Conservation (phyloP, 2,329 filamentous ascomycete genomes). For the Claviceps sp. region DNA sequence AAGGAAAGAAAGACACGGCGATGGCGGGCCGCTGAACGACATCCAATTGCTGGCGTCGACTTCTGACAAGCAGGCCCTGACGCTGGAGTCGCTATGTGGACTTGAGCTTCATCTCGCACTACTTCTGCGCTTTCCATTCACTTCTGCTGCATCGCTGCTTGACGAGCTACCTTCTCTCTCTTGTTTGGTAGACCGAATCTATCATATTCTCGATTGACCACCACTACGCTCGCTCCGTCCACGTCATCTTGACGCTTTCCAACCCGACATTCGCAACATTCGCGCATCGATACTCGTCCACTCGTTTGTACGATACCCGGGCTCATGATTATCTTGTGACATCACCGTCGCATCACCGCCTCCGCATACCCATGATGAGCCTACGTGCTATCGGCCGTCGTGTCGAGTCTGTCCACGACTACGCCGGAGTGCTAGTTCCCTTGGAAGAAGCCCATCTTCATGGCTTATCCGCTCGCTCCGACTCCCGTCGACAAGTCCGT, state of each 20-base stretch:
- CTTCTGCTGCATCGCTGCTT: too few species aligned
- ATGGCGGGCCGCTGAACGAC: background rate
- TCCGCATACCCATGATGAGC: conserved; percentile 12
- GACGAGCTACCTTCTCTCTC: too few species aligned
- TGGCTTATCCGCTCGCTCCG: conserved; percentile 36
- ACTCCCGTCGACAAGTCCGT: conserved; percentile 13
- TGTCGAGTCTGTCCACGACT: conserved; percentile 35
- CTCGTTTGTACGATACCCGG: background rate
- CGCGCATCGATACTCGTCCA: too few species aligned
- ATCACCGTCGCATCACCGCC: background rate
- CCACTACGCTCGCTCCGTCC: too few species aligned
- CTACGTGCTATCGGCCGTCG: conserved; percentile 18
- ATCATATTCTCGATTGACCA: too few species aligned
- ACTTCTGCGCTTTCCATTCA: too few species aligned
- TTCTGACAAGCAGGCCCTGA: background rate
- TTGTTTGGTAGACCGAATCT: too few species aligned
- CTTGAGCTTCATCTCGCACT: too few species aligned
- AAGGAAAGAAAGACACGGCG: too few species aligned
- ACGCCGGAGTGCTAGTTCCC: conserved; percentile 36
- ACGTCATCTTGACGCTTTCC: too few species aligned
- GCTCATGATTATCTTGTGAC: background rate
- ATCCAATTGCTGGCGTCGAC: background rate
- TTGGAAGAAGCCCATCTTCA: conserved; percentile 43
- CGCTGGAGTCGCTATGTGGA: background rate
- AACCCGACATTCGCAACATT: too few species aligned